Evolutionary conservation across 352 stramenopile genomes (phyloP), one percentile per base, ranked within the genome.

Genomic region (Globisporangium solare): DNA sequence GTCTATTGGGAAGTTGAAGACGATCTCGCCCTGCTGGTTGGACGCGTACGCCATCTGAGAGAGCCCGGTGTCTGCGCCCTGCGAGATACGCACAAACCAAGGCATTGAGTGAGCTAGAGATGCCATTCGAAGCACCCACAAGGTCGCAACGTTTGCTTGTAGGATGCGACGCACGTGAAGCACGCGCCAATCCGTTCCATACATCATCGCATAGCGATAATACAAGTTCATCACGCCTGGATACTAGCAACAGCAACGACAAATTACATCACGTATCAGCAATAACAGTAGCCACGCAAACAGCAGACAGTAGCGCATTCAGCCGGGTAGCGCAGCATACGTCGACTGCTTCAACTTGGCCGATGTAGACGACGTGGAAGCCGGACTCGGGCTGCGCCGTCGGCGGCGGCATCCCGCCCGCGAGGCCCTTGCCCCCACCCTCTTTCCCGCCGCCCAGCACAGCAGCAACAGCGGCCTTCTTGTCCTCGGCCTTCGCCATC

Each of bases 1-100:
- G 61, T 98, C 92, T 45, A 98, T 89, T 3, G 95, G 95, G 63
- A 98, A 98, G 56, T 98, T 98, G 71, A 96, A 96, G 46, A 97
- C 76, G 40, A 97, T 90, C 10, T 61, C 68, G 15, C 76, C 74
- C 49, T 89, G 65, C 40, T 80, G 58, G 11, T 70, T 70, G 10
- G 59, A 70, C 24, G 70, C 58, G 50, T 92, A 89, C 32, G 83
- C 86, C 31, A 97, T 91, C 60, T 97, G 90, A 5, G 87, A 96
- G 51, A 98, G 70, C 8, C 89, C 89, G 17, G 83, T 81, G 32
- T 95, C 87, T 17, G 82, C 68, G 12, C 83, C 85, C 76, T 91
- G 51, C 4, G 58, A 41, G 32, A 6, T 10, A 35, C 27, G 27
- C 27, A 35, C 5, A 35, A 35, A 10, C 27, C 27, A 35, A 35